Evolutionary conservation across 2,329 filamentous ascomycete genomes (phyloP), one percentile per base, ranked within the genome.

Genomic region (Ilyonectria mors-panacis): DNA sequence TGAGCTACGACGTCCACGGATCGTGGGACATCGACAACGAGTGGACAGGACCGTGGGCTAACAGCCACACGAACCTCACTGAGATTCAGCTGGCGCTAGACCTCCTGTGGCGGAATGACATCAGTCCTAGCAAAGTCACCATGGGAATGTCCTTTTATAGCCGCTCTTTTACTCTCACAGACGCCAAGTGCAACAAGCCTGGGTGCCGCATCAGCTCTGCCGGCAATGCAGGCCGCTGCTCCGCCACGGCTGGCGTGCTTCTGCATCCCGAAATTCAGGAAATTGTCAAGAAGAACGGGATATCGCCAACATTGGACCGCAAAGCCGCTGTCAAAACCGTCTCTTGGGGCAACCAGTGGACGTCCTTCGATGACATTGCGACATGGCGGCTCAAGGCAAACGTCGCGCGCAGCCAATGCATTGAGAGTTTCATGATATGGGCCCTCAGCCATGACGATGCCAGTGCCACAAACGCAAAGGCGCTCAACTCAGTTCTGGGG

Each of bases 401-500:
- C 21, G 42, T 54, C 2, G 68, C 66, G 0, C 33, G 45, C 13
- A 13, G 28, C 0, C 60, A 47, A 37, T 72, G 65, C 6, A 13
- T 72, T 1, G 57, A 65, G 0, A 67, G 70, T 1, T 45, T 67
- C 15, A 72, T 72, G 68, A 65, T 70, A 0, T 72, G 70, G 70
- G 65, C 70, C 1, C 59, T 70, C 6, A 17, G 13, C 9, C 37
- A 39, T 13, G 37, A 39, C 17, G 37, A 17, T 5, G 13, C 37
- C 13, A 17, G 17, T 17, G 37, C 13, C 13, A 39, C 37, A 2
- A 17, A 39, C 37, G 13, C 37, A 13, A 39, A 17, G 37, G 37
- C 37, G 4, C 13, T 39, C 13, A 17, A 17, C 37, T 17, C 13
- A 13, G 37, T 13, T 13, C 13, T 17, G 2, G 37, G 13, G 58